These are phyloP conservation scores for Cladosporium austrohemisphaericum DNA, from an alignment of 2,329 filamentous ascomycete genomes.

Conservation along the genomic window DNA sequence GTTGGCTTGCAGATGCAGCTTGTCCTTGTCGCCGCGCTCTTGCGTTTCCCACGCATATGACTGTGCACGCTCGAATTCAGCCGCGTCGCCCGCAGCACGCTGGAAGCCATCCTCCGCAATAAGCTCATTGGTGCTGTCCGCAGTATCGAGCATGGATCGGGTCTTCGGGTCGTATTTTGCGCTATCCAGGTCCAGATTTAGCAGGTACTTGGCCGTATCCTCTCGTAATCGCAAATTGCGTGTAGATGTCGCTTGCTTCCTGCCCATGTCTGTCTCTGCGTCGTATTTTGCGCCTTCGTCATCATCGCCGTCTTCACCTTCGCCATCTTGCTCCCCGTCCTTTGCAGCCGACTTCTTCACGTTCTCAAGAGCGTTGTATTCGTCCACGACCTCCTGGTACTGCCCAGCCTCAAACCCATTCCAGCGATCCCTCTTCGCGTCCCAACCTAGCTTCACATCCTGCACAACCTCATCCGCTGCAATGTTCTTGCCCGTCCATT, in stretches of 20 bases:
- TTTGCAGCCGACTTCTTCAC: constrained; percentile 51
- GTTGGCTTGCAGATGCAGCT: constrained; percentile 89
- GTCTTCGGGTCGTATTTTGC: constrained; percentile 98
- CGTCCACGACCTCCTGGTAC: constrained; percentile 81
- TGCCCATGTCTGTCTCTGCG: constrained; percentile 94
- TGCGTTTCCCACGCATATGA: constrained; percentile 93
- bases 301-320: constrained; percentile 64
- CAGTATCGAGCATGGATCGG: constrained; percentile 80
- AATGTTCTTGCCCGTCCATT: constrained; percentile 89
- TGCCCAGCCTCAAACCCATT: constrained; percentile 93
- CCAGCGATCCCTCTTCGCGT: constrained; percentile 96
- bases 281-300: constrained; percentile 68
- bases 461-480: constrained; percentile 86
- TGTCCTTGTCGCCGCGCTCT: constrained; percentile 73
- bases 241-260: constrained; percentile 85
- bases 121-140: constrained; percentile 71
- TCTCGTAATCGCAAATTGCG: constrained; percentile 87
- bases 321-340: constrained; percentile 51
- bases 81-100: constrained; percentile 82
- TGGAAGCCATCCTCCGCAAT: constrained; percentile 94
- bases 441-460: constrained; percentile 85
- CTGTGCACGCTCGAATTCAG: constrained; percentile 86
- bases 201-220: constrained; percentile 93
- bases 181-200: constrained; percentile 92
- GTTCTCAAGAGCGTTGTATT: constrained; percentile 82